Evolutionary conservation across 192 early-diverging fungal genomes (phyloP).

Genomic region (Linnemannia zychae): DNA sequence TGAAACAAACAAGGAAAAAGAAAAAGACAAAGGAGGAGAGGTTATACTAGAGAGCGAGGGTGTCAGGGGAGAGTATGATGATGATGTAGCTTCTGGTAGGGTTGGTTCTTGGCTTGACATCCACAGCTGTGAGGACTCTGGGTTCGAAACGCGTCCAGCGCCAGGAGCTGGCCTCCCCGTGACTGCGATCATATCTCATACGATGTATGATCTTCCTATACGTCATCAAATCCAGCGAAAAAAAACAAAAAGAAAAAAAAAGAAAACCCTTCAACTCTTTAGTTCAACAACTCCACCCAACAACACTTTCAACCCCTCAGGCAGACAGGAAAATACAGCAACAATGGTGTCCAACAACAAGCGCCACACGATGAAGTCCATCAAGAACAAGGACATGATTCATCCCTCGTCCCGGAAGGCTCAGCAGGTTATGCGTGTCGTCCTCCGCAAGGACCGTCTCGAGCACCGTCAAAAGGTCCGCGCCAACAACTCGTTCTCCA

Average conservation of each 20-base stretch:
- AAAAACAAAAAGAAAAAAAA: neutral
- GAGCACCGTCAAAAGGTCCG: conserved; percentile 55
- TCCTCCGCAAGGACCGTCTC: conserved; percentile 64
- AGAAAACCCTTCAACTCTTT: neutral
- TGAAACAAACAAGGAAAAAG: too few relatives aligned
- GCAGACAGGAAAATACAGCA: neutral
- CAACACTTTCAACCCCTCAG: neutral
- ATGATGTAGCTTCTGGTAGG: neutral
- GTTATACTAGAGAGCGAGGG: too few relatives aligned
- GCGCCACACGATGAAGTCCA: conserved; percentile 67
- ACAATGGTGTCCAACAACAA: conserved; percentile 66
- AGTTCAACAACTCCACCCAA: neutral
- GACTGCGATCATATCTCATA: neutral
- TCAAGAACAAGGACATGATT: conserved; percentile 68
- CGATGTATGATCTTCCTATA: neutral
- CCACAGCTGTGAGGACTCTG: neutral
- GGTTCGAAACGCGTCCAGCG: conserved; percentile 6
- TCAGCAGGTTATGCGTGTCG: conserved; percentile 61
- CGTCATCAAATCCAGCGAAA: neutral
- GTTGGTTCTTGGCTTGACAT: neutral
- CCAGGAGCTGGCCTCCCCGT: neutral
- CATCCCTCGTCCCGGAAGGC: conserved; percentile 73
- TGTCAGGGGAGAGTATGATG: neutral
- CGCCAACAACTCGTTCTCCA: conserved; percentile 26
- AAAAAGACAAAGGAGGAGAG: too few relatives aligned